Conservation (phyloP, 1,284 basidiomycete genomes). For the Ceratobasidium sp. region DNA sequence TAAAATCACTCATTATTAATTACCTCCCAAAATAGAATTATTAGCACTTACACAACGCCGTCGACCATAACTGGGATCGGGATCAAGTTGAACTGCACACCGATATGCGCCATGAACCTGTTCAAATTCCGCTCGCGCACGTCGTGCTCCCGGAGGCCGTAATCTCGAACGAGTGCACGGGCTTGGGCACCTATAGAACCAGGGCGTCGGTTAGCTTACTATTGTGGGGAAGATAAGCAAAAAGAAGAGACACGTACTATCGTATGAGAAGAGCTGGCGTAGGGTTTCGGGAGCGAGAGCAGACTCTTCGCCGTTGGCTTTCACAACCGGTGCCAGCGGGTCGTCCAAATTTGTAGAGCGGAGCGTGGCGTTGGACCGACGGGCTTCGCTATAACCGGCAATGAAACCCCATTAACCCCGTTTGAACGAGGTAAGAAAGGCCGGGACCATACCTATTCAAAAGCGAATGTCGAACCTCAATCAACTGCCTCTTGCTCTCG, state of each 20-base stretch:
- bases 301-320: slow-evolving; percentile 64
- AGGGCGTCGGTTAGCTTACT: background rate
- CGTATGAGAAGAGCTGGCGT: slow-evolving; percentile 65
- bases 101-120: slow-evolving; percentile 49
- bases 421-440: background rate
- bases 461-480: slow-evolving; percentile 62
- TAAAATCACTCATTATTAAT: background rate
- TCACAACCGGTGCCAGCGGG: slow-evolving; percentile 62
- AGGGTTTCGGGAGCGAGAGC: slow-evolving; percentile 65
- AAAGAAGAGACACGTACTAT: slow-evolving; percentile 58
- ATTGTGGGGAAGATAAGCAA: background rate
- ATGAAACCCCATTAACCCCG: background rate
- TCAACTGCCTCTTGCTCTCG: slow-evolving; percentile 62
- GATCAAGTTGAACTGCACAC: slow-evolving; percentile 50
- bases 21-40: background rate
- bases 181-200: slow-evolving; percentile 58
- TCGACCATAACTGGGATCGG: slow-evolving; percentile 45
- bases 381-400: slow-evolving; percentile 61
- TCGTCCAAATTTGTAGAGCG: slow-evolving; percentile 63
- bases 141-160: slow-evolving; percentile 62
- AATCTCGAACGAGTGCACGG: slow-evolving; percentile 63
- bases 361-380: slow-evolving; percentile 64
- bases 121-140: slow-evolving; percentile 49
- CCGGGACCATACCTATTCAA: slow-evolving; percentile 65
- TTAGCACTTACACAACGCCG: slow-evolving; percentile 33